Conservation (phyloP, 2,329 filamentous ascomycete species). For the Chaetomiaceae sp. region DNA sequence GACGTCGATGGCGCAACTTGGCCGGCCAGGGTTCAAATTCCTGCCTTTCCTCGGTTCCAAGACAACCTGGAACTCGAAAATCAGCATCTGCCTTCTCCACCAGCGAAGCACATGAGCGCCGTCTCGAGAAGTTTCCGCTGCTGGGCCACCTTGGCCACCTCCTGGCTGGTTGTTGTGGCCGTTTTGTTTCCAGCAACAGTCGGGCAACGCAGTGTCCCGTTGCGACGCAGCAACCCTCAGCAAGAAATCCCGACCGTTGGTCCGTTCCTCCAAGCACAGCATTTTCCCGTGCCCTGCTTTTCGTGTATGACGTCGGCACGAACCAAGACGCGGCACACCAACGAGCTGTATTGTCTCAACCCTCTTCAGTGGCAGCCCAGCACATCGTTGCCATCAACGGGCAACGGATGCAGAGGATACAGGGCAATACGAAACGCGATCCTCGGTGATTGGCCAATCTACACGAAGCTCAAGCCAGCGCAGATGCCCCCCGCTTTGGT, state of each 20-base stretch:
- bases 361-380: not conserved
- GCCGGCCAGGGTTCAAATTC: slow-evolving; percentile 10
- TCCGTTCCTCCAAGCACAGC: not conserved
- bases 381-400: not conserved
- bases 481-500: no score
- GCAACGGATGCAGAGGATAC: not conserved
- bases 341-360: not conserved
- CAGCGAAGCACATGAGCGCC: not conserved
- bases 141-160: not conserved
- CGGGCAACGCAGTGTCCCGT: not conserved
- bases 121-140: not conserved
- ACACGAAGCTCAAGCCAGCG: no score
- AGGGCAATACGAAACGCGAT: not conserved
- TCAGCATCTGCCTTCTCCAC: no score
- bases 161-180: not conserved
- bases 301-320: slow-evolving; percentile 4
- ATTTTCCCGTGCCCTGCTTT: not conserved
- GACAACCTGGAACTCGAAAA: not conserved
- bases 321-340: not conserved
- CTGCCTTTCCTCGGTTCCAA: not conserved
- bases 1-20: slow-evolving; percentile 19
- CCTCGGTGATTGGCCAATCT: no score
- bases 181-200: not conserved
- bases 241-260: slow-evolving; percentile 1
- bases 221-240: not conserved